Evolutionary conservation across 371 early-diverging fungal genomes (phyloP).

Genomic region (Dipsacomyces acuminosporus): DNA sequence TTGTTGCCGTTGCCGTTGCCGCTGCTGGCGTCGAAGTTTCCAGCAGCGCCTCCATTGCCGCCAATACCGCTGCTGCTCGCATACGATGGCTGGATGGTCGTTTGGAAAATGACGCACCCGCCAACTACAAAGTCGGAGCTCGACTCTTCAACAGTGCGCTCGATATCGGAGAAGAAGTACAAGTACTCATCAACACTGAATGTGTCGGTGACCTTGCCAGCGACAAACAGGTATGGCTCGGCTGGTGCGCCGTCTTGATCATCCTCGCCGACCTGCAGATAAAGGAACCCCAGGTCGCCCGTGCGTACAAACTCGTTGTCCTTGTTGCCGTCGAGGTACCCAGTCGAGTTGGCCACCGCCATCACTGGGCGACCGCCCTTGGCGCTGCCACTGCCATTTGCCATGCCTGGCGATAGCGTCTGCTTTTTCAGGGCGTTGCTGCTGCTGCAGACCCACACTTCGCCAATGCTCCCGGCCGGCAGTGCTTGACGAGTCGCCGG

Average conservation of each 20-base stretch:
- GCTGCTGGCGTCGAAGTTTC: too few species aligned
- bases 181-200: constrained; percentile 67
- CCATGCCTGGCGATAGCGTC: constrained; percentile 3
- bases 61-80: background rate
- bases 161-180: constrained; percentile 71
- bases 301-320: constrained; percentile 70
- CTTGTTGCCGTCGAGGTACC: constrained; percentile 59
- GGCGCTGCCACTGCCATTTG: background rate
- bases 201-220: constrained; percentile 66
- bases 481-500: constrained; percentile 63
- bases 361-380: constrained; percentile 8
- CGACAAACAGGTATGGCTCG: constrained; percentile 69
- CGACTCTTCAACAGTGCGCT: constrained; percentile 59
- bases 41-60: too few species aligned
- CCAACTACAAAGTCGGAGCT: constrained; percentile 21
- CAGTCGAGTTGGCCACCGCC: constrained; percentile 15
- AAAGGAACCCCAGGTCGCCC: constrained; percentile 81
- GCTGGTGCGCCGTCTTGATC: constrained; percentile 51
- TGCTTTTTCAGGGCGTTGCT: constrained; percentile 44
- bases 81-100: constrained; percentile 15
- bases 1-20: background rate
- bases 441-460: constrained; percentile 73
- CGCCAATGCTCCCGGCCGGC: constrained; percentile 70
- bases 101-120: constrained; percentile 24
- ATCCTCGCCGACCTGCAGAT: constrained; percentile 58